Base-by-base conservation (phyloP, 495 filamentous ascomycete genomes). In the Hypomontagnella submonticulosa region DNA sequence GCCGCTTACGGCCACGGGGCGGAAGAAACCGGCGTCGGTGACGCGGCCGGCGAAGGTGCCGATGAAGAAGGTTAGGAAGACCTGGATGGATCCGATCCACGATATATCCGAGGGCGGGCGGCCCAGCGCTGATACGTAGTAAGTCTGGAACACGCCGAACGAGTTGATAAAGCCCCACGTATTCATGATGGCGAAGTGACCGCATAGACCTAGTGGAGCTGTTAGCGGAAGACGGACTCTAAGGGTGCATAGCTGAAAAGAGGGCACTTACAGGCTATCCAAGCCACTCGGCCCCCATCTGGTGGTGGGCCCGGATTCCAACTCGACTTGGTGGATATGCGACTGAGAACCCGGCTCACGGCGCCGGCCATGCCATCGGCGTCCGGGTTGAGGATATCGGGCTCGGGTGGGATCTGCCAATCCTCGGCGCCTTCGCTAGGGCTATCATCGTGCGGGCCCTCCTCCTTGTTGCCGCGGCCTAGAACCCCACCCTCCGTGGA, bases 81-180 rank as follows among this genome's bases (percentile, higher is more conserved):
- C 84, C 69, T 92, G 89, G 20, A 91, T 78, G 18, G 86, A 88
- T 3, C 89, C 88, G 42, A 94, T 87, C 89, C 90, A 93, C 1
- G 89, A 89, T 53, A 95, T 86, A 41, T 87, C 83, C 0, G 89
- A 89, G 0, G 89, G 85, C 0, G 87, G 60, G 4, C 81, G 79
- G 4, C 64, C 46, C 0, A 81, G 74, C 1, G 85, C 63, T 4
- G 81, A 69, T 9, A 83, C 82, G 71, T 94, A 96, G 77, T 94
- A 90, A 0, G 87, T 80, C 63, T 96, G 92, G 73, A 93, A 96
- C 1, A 92, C 81, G 12, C 92, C 91, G 63, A 92, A 94, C 20
- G 87, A 88, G 70, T 87, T 86, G 72, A 90, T 87, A 55, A 77
- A 67, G 44, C 75, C 78, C 73, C 81, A 84, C 3, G 81, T 83